Evolutionary conservation across 768 basidiomycete genomes (phyloP), one percentile per base, ranked within the genome.

Genomic region (Russula foetens): DNA sequence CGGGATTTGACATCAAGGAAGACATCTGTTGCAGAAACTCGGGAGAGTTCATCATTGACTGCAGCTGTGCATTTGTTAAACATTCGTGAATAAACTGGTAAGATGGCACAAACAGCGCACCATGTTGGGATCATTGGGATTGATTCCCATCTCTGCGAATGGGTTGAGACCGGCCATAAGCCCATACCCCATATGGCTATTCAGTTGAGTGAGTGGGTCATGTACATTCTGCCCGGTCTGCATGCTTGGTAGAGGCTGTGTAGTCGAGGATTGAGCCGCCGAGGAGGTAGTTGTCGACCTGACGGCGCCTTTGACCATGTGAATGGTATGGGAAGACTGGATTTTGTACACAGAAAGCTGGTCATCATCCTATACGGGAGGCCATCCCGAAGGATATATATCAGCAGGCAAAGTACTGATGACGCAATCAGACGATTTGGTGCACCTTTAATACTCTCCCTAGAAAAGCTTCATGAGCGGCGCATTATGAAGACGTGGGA

Each of bases 51-150:
- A 97, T 81, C 88, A 98, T 86, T 29, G 77, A 77, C 70, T 92
- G 86, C 72, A 95, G 76, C 89, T 92, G 67, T 7, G 39, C 48
- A 59, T 59, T 12, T n/a, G 38, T 54, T 45, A 33, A 33, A 17
- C 19, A n/a, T n/a, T 8, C 50, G 47, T 43, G 50, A n/a, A 45
- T n/a, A 26, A 21, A 11, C 14, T 11, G 23, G 21, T 51, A 17
- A 14, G 46, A 50, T 23, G 19, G 44, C 11, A 53, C 1, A 5
- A 53, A 45, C 7, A 17, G 74, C 82, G 65, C 61, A 92, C 92
- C 84, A 96, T 90, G 71, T 98, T 97, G 0, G 95, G 95, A 71
- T 98, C 96, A 67, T 90, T 91, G 4, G 82, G 78, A 69, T 99
- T 99, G 46, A 96, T 52, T 1, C 95, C 96, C 83, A 96, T 84